Evolutionary conservation across 169 alveolate species (phyloP).

Genomic region (Toxoplasma gondii): DNA sequence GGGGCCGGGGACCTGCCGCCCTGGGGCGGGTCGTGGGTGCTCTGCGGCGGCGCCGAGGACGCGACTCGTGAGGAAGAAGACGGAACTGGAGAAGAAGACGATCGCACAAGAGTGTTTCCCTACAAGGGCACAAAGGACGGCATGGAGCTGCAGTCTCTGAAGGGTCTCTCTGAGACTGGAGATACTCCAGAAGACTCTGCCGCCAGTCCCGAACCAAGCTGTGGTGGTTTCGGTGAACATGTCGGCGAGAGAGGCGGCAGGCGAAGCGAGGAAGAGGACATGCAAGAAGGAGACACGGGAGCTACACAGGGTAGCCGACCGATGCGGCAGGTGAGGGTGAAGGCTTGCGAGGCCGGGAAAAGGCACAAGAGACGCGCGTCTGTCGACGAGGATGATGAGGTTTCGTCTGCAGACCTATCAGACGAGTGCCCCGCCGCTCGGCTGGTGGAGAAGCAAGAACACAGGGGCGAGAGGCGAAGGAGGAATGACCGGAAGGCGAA

Average conservation of each 20-base stretch:
- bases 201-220: background rate
- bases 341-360: background rate
- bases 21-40: constrained; percentile 27
- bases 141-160: constrained; percentile 15
- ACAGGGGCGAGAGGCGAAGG: background rate
- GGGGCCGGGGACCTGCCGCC: background rate
- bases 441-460: background rate
- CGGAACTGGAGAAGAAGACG: background rate
- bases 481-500: background rate
- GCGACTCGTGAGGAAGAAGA: constrained; percentile 32
- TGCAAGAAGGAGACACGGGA: no score
- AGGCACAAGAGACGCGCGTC: background rate
- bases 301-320: background rate
- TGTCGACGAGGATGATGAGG: background rate
- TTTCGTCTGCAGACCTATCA: background rate
- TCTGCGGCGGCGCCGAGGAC: constrained; percentile 25
- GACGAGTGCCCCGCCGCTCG: background rate
- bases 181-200: background rate
- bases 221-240: background rate
- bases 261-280: no score
- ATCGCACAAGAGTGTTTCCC: background rate
- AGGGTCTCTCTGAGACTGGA: background rate
- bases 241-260: background rate
- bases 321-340: background rate
- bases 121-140: background rate